Conservation (phyloP, 73 alveolate genomes). For the Paramecium sonneborni region DNA sequence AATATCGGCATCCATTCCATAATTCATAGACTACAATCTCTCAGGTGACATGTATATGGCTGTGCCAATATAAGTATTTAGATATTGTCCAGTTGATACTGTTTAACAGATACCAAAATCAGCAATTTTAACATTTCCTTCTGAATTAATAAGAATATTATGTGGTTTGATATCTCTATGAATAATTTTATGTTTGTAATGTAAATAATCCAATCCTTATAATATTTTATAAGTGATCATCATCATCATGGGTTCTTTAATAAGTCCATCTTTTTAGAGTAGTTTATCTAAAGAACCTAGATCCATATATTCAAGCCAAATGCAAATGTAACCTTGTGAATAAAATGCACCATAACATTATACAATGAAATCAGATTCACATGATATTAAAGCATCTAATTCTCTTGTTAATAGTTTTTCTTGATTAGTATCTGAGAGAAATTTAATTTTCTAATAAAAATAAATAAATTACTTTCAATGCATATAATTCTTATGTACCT, state of each 20-base stretch:
- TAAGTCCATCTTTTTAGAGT: slow-evolving; percentile 76
- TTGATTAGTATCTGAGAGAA: slow-evolving; percentile 35
- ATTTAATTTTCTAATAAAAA: slow-evolving; percentile 65
- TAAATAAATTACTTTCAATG: slow-evolving; percentile 70
- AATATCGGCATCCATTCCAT: slow-evolving; percentile 89
- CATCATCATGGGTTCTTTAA: slow-evolving; percentile 88
- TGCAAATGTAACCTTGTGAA: slow-evolving; percentile 82
- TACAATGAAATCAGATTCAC: slow-evolving; percentile 86
- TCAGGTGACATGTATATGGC: slow-evolving; percentile 94
- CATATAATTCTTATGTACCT: slow-evolving; percentile 73
- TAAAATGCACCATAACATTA: slow-evolving; percentile 90
- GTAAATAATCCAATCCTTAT: slow-evolving; percentile 81
- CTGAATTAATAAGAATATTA: slow-evolving; percentile 82
- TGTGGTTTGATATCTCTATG: slow-evolving; percentile 92
- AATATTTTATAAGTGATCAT: slow-evolving; percentile 84
- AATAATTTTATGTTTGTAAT: slow-evolving; percentile 77
- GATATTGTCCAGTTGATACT: slow-evolving; percentile 66
- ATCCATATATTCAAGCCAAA: slow-evolving; percentile 96
- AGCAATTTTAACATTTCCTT: slow-evolving; percentile 84
- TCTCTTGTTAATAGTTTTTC: slow-evolving; percentile 59
- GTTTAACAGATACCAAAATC: slow-evolving; percentile 91
- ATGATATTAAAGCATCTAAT: slow-evolving; percentile 77
- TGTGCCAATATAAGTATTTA: slow-evolving; percentile 91
- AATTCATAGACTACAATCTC: slow-evolving; percentile 87
- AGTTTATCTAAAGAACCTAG: slow-evolving; percentile 85